phyloP scores from a whole-genome alignment of 441 rosid species.

The Gossypium armourianum region DNA sequence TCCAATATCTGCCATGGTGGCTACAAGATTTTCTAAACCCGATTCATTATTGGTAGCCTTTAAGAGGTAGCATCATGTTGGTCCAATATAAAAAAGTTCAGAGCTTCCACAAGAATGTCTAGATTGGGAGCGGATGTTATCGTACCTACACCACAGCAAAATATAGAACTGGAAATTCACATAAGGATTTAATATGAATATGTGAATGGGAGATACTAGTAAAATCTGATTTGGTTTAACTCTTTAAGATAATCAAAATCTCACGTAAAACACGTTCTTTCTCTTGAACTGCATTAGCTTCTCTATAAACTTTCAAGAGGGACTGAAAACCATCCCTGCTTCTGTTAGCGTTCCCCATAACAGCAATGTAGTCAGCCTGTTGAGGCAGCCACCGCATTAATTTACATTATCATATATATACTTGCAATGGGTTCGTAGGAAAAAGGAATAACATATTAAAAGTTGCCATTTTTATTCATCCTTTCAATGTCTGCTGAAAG shows the following conservation, averaged over 20 bases:
- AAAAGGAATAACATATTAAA: neutral
- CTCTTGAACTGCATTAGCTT: constrained; percentile 81
- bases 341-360: constrained; percentile 53
- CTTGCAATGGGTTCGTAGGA: neutral
- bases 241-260: neutral
- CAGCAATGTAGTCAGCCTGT: constrained; percentile 73
- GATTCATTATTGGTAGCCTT: constrained; percentile 3
- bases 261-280: constrained; percentile 73
- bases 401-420: neutral
- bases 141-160: constrained; percentile 21
- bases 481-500: neutral
- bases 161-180: neutral
- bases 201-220: too few species aligned
- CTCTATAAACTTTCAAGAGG: constrained; percentile 65
- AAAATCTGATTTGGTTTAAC: neutral
- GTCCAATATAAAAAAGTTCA: constrained; percentile 51
- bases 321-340: constrained; percentile 47
- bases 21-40: neutral
- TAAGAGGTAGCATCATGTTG: neutral
- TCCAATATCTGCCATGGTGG: constrained; percentile 26
- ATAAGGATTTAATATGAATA: neutral
- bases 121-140: constrained; percentile 58
- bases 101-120: constrained; percentile 46
- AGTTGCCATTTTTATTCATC: neutral
- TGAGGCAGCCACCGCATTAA: constrained; percentile 21